Base-by-base conservation (phyloP, 805 yeast species). In the Candida montana region DNA sequence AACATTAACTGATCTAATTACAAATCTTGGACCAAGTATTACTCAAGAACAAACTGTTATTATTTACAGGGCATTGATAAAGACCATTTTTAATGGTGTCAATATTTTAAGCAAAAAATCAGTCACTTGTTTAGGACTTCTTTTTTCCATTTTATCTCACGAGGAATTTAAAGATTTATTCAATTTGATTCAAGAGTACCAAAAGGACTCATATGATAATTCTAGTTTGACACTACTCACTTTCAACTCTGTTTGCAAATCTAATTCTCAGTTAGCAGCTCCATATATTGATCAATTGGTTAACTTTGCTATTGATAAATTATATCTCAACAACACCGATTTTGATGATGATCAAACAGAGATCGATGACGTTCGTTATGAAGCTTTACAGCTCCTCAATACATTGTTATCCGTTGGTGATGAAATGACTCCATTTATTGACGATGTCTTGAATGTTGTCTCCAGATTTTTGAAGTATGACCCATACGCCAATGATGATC, bases 1-100 rank as follows among this genome's bases (percentile, higher is more conserved):
- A 54, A 69, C 81, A 6, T 56, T 81, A 33, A 67, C 73, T 18
- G 87, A 80, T 50, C 49, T 82, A 31, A 61, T 79, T 35, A 71
- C 69, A 44, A 65, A 69, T 41, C 61, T 78, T 45, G 79, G 81
- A 3, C 50, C 61, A 15, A 61, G 62, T 4, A 60, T 79, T 27
- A 47, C 64, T 0, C 45, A 52, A 5, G 55, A 50, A 1, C 77
- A 76, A 40, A 42, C 71, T 10, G 48, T 38, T 1, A 46, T 44
- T 12, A 48, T 58, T 7, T 53, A 56, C 33, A 33, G 39, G 3
- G 49, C 56, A 7, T 59, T 77, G 33, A 54, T 72, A 10, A 49
- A 54, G 2, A 58, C 71, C 2, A 62, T 74, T 2, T 73, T 64
- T 40, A 53, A 53, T 16, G 68, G 66, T 12, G 56, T 59, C 11